Evolutionary conservation across 2,329 filamentous ascomycete genomes (phyloP), one percentile per base, ranked within the genome.

Genomic region (Knoxdaviesia capensis): DNA sequence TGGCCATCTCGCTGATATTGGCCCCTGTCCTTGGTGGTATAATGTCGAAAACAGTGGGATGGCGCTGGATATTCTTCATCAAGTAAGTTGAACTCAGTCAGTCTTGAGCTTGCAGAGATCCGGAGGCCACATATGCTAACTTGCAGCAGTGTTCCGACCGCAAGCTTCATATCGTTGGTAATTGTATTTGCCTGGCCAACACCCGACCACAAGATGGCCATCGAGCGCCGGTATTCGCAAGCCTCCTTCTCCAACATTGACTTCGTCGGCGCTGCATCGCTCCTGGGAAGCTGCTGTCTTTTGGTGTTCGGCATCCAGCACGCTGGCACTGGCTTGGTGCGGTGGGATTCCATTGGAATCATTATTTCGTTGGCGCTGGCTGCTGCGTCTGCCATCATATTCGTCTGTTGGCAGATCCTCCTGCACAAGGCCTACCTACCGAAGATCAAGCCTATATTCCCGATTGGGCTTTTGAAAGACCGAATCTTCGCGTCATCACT

Each of bases 21-120:
- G 73, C 73, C 0, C 71, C 73, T 1, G 53, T 77, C 3, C 54
- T 77, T 4, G 73, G 72, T 5, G 73, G 72, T 2, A 56, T 64
- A 3, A 67, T 77, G 28, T 65, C 69, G 1, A 59, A 66, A n/a
- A 55, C 61, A 2, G 62, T 63, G 11, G 62, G 59, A 37, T 77
- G 73, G 73, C 60, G 67, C 41, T 73, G 70, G 60, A 61, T 77
- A 35, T 77, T 77, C 52, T 69, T 69, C 53, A 67, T 76, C 52
- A 77, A 77, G 70, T 74, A 55, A 38, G 64, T 48, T 6, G 7
- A 9, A 6, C 11, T 3, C 31, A 31, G 9, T 30, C 20, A 20
- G 20, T 20, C 20, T 20, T 20, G 20, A 20, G 20, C 20, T n/a
- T 40, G 6, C 7, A 6, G n/a, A 43, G 6, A 29, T 34, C 30